Percentiles rank a stretch among this genome's conserved stretches.
Conservation (phyloP, 805 yeast species). For the Candida ipomoeae region DNA sequence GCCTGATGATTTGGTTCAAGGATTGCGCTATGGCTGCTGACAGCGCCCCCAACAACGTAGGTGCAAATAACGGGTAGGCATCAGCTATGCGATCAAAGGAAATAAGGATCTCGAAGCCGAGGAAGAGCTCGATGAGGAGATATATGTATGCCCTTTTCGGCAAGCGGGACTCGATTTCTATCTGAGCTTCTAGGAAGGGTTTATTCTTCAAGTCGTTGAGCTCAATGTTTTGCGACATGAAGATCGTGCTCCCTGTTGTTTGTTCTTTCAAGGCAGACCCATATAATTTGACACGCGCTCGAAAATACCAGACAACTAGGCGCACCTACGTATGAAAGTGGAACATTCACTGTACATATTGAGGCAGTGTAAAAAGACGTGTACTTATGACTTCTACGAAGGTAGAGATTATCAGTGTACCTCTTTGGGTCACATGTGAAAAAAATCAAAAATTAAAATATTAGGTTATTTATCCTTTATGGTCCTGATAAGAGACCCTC, state of each 20-base stretch:
- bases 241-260: neutral
- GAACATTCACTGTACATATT: neutral
- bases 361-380: too few species aligned
- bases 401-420: neutral
- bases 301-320: neutral
- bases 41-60: conserved; percentile 35
- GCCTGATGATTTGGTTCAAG: conserved; percentile 30
- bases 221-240: conserved; percentile 15
- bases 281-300: conserved; percentile 1
- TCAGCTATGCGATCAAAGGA: conserved; percentile 24
- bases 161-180: conserved; percentile 1
- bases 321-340: neutral
- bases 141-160: conserved; percentile 14
- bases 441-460: too few species aligned
- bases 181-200: conserved; percentile 15
- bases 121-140: conserved; percentile 24
- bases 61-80: conserved; percentile 29
- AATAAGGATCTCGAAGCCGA: conserved; percentile 26
- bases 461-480: neutral
- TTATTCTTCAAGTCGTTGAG: conserved; percentile 16
- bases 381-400: neutral
- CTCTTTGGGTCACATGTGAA: neutral
- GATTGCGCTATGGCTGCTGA: conserved; percentile 43
- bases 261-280: neutral
- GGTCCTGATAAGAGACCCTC: neutral